Evolutionary conservation across 306 rosid genomes (phyloP), one percentile per base, ranked within the genome.

Genomic region (Vigna radiata): DNA sequence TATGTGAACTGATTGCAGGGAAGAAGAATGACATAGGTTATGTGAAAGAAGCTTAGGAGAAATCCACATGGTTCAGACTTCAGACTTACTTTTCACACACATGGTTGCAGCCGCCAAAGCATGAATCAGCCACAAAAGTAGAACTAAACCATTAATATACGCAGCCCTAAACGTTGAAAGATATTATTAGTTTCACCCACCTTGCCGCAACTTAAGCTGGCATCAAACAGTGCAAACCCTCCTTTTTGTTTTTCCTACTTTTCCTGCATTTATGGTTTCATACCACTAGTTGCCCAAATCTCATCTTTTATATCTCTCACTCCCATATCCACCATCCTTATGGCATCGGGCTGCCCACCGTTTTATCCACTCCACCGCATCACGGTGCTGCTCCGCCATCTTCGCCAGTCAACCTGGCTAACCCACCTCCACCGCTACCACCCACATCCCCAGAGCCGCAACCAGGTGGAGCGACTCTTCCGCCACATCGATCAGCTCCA

Each of bases 401-500:
- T 79, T 5, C 83, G 83, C 54, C 75, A 73, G 9, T 60, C 84
- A 1, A 25, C 62, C 18, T 79, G 68, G 77, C 74, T 64, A 8
- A 43, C 13, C 39, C 77, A 72, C 77, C 80, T 78, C 72, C 72
- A 4, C 56, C 53, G 3, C 65, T 54, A 61, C 78, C 83, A 83
- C 60, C 70, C 81, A 0, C 70, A 75, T 41, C 81, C 58, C 16
- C 68, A 41, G 1, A 56, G 76, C n/a, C 81, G 74, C 49, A 66
- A 41, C 58, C 77, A 74, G 8, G 62, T 74, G 17, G 70, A 25
- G 31, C 17, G 49, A 4, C 72, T 83, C 48, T 69, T 83, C 19
- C 83, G 73, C 70, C 81, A 52, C 13, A 83, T 83, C 6, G 83
- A 83, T 78, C 73, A 68, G 9, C 55, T 83, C 19, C 73, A 71